Evolutionary conservation across 768 basidiomycete genomes (phyloP), one percentile per base, ranked within the genome.

Genomic region (Rhodotorula babjevae): DNA sequence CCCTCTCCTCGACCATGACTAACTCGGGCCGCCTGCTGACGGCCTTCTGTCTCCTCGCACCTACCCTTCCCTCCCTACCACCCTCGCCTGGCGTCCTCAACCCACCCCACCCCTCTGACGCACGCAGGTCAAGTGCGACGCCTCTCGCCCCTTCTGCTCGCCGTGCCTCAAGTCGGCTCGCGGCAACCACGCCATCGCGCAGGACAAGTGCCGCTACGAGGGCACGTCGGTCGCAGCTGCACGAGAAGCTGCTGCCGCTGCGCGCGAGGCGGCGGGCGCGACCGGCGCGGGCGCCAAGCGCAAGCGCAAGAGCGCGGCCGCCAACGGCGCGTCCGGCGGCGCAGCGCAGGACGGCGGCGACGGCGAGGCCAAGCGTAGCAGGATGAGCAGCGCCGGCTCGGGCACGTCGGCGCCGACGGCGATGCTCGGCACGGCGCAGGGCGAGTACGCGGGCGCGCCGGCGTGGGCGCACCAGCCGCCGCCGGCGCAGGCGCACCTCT

Each of bases 81-180:
- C 44, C 14, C 44, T 46, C 14, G 18, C 44, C 14, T n/a, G n/a
- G n/a, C 44, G 3, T 46, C 18, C 44, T 9, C 44, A 18, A 7
- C 44, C 12, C 44, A 12, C 6, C 44, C 8, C 14, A 12, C 18
- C 44, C 44, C 44, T 46, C 44, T 15, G 44, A 36, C 36, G 3
- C 21, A 6, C 11, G 2, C 62, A 74, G 73, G 73, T 75, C 69
- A 76, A 76, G 31, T 76, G 74, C 61, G 71, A 72, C 29, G 68
- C 65, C 5, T 31, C 25, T 3, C 61, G 68, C 21, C 71, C 71
- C 0, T 53, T 56, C 65, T 75, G 73, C 59, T 61, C 74, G 0
- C 71, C 71, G 5, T 76, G 74, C 59, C 58, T 65, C 44, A 76
- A 76, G 23, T 76, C 74, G 0, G 68, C 71, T 10, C 61, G 68